phyloP scores from a whole-genome alignment of 805 yeast species.

The Cyberlindnera xylosilytica region DNA sequence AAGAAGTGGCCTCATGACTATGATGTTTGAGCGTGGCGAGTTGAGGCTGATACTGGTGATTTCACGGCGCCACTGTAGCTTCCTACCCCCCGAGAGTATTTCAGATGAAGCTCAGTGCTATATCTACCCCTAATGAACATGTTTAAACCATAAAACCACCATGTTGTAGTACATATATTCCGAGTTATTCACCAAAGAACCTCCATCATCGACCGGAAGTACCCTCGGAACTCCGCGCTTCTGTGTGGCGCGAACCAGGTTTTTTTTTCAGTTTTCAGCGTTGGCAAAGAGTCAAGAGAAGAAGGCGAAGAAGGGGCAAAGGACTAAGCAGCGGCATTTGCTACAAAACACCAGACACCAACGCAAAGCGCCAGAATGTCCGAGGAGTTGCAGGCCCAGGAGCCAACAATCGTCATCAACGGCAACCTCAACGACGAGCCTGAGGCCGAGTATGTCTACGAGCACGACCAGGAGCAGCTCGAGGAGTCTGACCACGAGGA shows the following conservation, averaged over 20 bases:
- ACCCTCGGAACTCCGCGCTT: not conserved
- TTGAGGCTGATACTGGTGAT: no score
- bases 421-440: constrained; percentile 46
- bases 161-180: no score
- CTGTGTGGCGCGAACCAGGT: not conserved
- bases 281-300: not conserved
- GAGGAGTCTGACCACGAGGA: constrained; percentile 42
- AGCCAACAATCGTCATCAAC: constrained; percentile 79
- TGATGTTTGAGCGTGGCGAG: not conserved
- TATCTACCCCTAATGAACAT: no score
- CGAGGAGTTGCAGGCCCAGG: constrained; percentile 78
- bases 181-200: no score
- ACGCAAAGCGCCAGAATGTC: constrained; percentile 49
- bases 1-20: constrained; percentile 33
- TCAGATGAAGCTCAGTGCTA: no score
- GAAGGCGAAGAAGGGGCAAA: not conserved
- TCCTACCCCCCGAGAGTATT: no score
- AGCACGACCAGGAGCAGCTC: constrained; percentile 20
- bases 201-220: not conserved
- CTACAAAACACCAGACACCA: not conserved
- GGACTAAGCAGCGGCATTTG: not conserved
- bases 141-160: no score
- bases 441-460: constrained; percentile 30
- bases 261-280: not conserved
- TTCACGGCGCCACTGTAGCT: no score